Percentiles rank a stretch among this genome's conserved stretches.
Conservation (phyloP, 2,329 filamentous ascomycete species). For the Diaporthe humulicola region DNA sequence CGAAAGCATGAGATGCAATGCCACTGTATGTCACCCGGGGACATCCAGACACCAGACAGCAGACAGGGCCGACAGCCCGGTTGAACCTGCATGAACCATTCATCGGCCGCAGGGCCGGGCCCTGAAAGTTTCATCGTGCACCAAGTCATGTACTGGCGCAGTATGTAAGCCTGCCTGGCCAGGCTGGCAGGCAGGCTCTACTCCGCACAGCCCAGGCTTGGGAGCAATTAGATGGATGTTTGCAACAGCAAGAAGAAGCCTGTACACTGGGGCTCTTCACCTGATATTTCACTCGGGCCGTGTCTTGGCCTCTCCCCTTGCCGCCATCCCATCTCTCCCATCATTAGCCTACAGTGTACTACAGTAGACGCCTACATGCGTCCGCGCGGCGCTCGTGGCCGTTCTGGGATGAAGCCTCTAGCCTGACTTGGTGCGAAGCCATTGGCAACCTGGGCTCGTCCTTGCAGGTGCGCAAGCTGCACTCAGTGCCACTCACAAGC, state of each 20-base stretch:
- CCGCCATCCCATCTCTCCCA: not conserved
- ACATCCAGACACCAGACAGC: not conserved
- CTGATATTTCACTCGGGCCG: conserved; percentile 6
- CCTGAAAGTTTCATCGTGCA: conserved; percentile 1
- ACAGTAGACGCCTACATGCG: not conserved
- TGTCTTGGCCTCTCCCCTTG: not conserved
- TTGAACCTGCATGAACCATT: conserved; percentile 15
- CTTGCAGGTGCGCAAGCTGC: not conserved
- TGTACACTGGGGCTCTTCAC: not conserved
- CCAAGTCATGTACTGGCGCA: not conserved
- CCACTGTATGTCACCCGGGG: not conserved
- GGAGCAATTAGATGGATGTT: not conserved
- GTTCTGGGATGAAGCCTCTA: not conserved
- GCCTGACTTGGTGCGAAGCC: conserved; percentile 10
- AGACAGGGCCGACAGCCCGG: not conserved
- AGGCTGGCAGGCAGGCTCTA: no score
- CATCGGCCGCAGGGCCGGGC: not conserved
- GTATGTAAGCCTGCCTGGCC: not conserved
- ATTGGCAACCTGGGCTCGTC: not conserved
- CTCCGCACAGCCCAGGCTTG: not conserved
- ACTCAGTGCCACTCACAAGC: no score
- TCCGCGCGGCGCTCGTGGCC: conserved; percentile 7
- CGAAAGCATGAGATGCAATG: conserved; percentile 18
- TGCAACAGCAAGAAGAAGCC: not conserved
- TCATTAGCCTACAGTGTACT: not conserved